These are phyloP conservation scores for Penicillium cinerascens DNA, from an alignment of 495 filamentous ascomycete genomes.

Conservation along the genomic window DNA sequence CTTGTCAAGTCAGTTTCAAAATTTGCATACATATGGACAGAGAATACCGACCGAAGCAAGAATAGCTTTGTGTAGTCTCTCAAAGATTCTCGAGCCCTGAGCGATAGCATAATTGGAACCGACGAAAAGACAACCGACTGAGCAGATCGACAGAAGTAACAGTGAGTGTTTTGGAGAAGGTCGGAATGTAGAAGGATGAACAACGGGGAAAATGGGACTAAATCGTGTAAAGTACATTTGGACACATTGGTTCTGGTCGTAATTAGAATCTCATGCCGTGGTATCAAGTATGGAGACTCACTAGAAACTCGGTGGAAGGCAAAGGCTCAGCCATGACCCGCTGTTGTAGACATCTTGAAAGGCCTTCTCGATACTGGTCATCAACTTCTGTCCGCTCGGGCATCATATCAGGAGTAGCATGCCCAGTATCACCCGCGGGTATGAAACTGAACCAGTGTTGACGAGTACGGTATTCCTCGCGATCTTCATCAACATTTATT, in stretches of 20 bases:
- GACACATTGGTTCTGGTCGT: too few species aligned
- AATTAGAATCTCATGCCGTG: too few species aligned
- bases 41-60: slow-evolving; percentile 15
- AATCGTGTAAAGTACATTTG: slow-evolving; percentile 28
- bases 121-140: slow-evolving; percentile 30
- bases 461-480: slow-evolving; percentile 10
- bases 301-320: slow-evolving; percentile 26
- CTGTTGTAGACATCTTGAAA: slow-evolving; percentile 18
- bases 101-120: slow-evolving; percentile 22
- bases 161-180: slow-evolving; percentile 19
- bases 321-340: slow-evolving; percentile 15
- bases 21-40: too few species aligned
- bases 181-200: slow-evolving; percentile 32
- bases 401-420: slow-evolving; percentile 13
- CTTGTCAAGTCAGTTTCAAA: too few species aligned
- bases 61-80: slow-evolving; percentile 32
- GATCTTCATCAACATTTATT: not conserved
- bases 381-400: slow-evolving; percentile 13
- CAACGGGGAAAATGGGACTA: slow-evolving; percentile 26
- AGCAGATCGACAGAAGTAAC: slow-evolving; percentile 20
- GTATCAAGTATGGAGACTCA: not conserved
- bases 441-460: slow-evolving; percentile 13
- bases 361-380: slow-evolving; percentile 18
- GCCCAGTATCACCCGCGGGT: slow-evolving; percentile 2
- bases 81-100: slow-evolving; percentile 29